These are phyloP conservation scores for Trichophyton schoenleinii DNA, from an alignment of 2,329 filamentous ascomycete species.

Conservation along the genomic window DNA sequence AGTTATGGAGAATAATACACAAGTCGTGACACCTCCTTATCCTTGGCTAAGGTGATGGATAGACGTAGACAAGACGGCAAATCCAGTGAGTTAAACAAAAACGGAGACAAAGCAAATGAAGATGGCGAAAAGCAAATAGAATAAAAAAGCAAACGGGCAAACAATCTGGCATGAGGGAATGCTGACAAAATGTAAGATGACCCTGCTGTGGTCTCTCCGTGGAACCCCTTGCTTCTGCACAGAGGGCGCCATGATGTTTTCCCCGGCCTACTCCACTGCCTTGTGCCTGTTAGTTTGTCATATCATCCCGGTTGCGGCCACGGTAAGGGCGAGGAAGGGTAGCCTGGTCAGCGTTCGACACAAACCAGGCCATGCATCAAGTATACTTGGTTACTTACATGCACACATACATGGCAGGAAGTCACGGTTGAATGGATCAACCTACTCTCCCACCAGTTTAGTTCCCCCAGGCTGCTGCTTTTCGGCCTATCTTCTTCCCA, in stretches of 20 bases:
- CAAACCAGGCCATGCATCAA: background rate
- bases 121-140: background rate
- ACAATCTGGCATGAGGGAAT: background rate
- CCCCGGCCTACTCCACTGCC: background rate
- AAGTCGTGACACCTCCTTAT: background rate
- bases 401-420: background rate
- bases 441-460: background rate
- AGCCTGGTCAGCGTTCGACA: background rate
- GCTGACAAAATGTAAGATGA: slow-evolving; percentile 72
- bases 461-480: background rate
- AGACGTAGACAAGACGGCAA: background rate
- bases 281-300: background rate
- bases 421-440: background rate
- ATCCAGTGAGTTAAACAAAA: background rate
- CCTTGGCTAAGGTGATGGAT: background rate
- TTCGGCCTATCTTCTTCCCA: background rate
- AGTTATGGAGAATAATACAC: background rate
- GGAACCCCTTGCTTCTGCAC: slow-evolving; percentile 16
- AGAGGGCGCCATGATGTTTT: slow-evolving; percentile 35
- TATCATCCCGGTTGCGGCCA: background rate
- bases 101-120: slow-evolving; percentile 7
- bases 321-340: background rate
- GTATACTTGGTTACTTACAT: too few species aligned
- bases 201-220: slow-evolving; percentile 32
- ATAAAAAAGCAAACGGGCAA: background rate